phyloP scores from a whole-genome alignment of 2,329 filamentous ascomycete species.

The Pseudogymnoascus sp. region DNA sequence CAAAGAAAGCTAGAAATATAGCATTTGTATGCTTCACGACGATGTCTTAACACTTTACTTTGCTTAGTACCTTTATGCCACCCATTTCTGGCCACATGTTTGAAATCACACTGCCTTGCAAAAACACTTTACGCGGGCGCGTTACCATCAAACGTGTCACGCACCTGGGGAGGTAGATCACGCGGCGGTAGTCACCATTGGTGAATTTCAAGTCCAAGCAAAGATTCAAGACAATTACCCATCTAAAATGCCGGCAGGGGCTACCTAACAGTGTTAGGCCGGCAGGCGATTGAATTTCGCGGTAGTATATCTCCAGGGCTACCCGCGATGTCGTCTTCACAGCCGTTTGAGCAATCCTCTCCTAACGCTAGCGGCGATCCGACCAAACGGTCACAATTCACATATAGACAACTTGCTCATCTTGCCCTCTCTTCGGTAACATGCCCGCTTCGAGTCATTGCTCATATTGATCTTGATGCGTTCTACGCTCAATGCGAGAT shows the following conservation, averaged over 20 bases:
- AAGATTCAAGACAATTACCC: neutral
- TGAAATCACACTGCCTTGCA: neutral
- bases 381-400: conserved; percentile 58
- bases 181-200: neutral
- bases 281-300: neutral
- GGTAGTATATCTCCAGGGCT: neutral
- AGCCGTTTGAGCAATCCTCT: conserved; percentile 39
- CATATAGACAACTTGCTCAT: conserved; percentile 72
- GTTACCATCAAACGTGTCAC: neutral
- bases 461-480: conserved; percentile 91
- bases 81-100: neutral
- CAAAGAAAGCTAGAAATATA: neutral
- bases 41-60: neutral
- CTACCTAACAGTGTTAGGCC: neutral
- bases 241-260: neutral
- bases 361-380: conserved; percentile 28
- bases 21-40: neutral
- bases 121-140: neutral
- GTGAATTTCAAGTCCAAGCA: neutral
- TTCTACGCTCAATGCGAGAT: conserved; percentile 98
- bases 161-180: neutral
- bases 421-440: conserved; percentile 62
- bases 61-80: neutral
- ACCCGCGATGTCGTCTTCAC: conserved; percentile 38
- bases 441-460: conserved; percentile 76